Conservation (phyloP, 441 rosid species). For the Erysimum cheiri region DNA sequence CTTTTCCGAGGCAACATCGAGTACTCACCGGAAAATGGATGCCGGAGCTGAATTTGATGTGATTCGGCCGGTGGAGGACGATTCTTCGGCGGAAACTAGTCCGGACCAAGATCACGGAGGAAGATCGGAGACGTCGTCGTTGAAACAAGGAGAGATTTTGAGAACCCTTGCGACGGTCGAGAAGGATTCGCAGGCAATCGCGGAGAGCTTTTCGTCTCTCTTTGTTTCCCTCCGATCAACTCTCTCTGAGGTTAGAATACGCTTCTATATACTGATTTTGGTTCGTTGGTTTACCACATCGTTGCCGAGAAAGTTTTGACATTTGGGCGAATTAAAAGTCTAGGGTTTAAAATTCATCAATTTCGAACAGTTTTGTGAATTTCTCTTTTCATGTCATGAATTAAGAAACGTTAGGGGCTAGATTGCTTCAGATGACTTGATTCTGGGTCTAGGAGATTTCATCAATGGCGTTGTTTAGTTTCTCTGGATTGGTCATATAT, state of each 20-base stretch:
- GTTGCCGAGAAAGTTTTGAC: not conserved
- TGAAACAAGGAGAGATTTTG: conserved; percentile 51
- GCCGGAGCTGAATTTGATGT: conserved; percentile 24
- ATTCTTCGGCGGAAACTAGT: conserved; percentile 9
- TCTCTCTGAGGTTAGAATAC: conserved; percentile 71
- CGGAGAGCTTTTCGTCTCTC: conserved; percentile 81
- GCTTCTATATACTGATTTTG: not conserved
- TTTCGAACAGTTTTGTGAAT: conserved; percentile 9
- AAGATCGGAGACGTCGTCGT: conserved; percentile 31
- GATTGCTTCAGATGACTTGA: not conserved
- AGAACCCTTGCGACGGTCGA: conserved; percentile 67
- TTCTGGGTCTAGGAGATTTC: not conserved
- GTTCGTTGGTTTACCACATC: not conserved
- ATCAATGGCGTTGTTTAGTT: conserved; percentile 8
- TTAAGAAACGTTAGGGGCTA: not conserved
- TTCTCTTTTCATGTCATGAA: not conserved
- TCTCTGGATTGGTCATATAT: not conserved
- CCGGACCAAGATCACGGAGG: conserved; percentile 30
- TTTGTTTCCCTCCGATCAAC: conserved; percentile 78
- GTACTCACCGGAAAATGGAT: conserved; percentile 43
- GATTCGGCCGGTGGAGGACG: conserved; percentile 16
- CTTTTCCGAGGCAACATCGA: conserved; percentile 1
- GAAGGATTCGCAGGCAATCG: conserved; percentile 80
- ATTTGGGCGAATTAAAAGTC: conserved; percentile 5
- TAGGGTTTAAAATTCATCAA: conserved; percentile 3